phyloP scores from a whole-genome alignment of 2,329 filamentous ascomycete genomes.

The Diaporthe capsici region DNA sequence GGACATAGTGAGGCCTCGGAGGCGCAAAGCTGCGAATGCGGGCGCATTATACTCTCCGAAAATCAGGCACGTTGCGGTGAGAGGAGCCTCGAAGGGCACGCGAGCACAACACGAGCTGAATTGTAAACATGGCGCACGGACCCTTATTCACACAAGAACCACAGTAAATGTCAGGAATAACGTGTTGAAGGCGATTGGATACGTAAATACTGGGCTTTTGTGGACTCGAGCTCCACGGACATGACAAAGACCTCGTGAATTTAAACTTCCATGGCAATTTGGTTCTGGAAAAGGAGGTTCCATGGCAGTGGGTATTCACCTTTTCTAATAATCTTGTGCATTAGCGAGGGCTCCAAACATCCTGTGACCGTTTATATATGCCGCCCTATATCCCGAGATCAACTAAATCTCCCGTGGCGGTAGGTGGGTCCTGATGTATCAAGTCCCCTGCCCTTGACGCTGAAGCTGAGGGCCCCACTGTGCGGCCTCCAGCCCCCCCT shows the following conservation, averaged over 20 bases:
- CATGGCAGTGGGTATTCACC: slow-evolving; percentile 1
- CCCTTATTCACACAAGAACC: not conserved
- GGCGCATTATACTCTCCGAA: not conserved
- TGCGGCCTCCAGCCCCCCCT: not conserved
- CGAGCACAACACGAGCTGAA: not conserved
- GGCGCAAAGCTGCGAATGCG: not conserved
- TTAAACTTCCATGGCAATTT: not conserved
- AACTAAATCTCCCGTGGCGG: slow-evolving; percentile 12
- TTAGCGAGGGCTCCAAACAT: not conserved
- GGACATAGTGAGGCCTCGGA: not conserved
- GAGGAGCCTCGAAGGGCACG: not conserved
- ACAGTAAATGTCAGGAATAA: slow-evolving; percentile 20
- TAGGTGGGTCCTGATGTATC: slow-evolving; percentile 8
- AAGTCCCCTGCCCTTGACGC: not conserved
- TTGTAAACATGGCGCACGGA: not conserved
- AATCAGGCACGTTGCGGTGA: not conserved
- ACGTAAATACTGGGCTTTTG: not conserved
- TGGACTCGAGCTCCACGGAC: slow-evolving; percentile 18
- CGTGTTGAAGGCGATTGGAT: slow-evolving; percentile 2
- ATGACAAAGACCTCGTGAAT: not conserved
- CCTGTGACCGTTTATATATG: not conserved
- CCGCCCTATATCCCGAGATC: slow-evolving; percentile 28
- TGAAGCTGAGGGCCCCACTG: slow-evolving; percentile 13
- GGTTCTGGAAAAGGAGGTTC: slow-evolving; percentile 21
- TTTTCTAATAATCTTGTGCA: slow-evolving; percentile 4